Evolutionary conservation across 164 flowering plant genomes (phyloP).

Genomic region (Piper betle): DNA sequence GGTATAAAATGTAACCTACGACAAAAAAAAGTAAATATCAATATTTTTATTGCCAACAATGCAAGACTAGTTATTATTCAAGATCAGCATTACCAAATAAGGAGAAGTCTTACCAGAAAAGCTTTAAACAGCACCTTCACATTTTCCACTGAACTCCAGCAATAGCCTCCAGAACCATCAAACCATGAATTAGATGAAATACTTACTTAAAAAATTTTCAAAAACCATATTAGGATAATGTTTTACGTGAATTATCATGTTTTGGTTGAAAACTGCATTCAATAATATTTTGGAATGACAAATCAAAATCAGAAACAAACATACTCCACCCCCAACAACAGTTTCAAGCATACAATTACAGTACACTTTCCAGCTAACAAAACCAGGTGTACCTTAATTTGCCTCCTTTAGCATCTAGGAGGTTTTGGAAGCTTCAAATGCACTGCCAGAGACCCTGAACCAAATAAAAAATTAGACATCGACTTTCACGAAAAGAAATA

Average conservation of each 20-base stretch:
- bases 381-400: constrained; percentile 85
- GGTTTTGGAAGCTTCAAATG: constrained; percentile 33
- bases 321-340: not conserved
- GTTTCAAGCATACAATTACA: constrained; percentile 16
- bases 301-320: not conserved
- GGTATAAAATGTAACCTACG: too few species aligned
- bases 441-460: constrained; percentile 59
- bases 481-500: constrained; percentile 18
- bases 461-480: constrained; percentile 65
- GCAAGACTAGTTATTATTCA: too few species aligned
- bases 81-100: too few species aligned
- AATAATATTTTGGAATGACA: not conserved
- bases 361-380: constrained; percentile 50
- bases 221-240: not conserved
- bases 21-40: too few species aligned
- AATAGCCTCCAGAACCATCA: constrained; percentile 50
- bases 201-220: constrained; percentile 4
- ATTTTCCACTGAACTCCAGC: constrained; percentile 26
- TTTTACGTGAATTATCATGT: not conserved
- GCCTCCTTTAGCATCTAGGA: constrained; percentile 65
- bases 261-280: not conserved
- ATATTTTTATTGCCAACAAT: too few species aligned
- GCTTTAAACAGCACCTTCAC: not conserved
- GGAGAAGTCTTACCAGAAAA: constrained; percentile 3
- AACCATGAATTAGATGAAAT: constrained; percentile 45